These are phyloP conservation scores for Tetrahymena malaccensis DNA, from an alignment of 73 alveolate genomes.

Conservation along the genomic window DNA sequence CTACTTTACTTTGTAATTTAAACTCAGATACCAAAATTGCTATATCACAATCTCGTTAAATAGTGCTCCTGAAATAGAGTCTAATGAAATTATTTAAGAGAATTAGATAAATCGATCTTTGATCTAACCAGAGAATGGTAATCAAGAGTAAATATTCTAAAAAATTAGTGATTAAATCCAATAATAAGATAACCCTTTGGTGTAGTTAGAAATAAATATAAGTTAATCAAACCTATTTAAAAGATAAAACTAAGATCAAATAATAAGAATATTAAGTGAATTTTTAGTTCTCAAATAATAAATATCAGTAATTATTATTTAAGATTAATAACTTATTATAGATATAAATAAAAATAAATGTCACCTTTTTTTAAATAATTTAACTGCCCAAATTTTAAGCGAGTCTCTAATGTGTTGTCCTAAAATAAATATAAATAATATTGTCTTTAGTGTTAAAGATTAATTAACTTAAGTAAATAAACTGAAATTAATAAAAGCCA, in stretches of 20 bases:
- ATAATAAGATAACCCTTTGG: neutral
- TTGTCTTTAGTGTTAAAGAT: neutral
- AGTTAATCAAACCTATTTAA: neutral
- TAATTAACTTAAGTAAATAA: neutral
- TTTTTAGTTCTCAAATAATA: neutral
- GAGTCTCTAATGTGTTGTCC: neutral
- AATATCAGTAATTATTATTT: neutral
- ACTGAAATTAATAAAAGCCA: neutral
- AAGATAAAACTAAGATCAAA: neutral
- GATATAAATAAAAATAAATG: neutral
- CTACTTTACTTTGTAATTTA: neutral
- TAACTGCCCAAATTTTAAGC: neutral
- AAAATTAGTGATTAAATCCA: too few relatives aligned
- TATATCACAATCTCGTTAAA: neutral
- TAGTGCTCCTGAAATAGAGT: too few relatives aligned
- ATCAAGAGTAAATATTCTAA: neutral
- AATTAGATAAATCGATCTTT: neutral
- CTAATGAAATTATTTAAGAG: neutral
- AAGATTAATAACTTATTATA: neutral
- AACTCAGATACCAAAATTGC: neutral
- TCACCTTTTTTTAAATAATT: neutral
- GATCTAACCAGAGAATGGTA: too few relatives aligned
- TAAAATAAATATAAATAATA: too few relatives aligned
- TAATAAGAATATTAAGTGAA: neutral
- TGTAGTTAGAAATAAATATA: too few relatives aligned